These are phyloP conservation scores for Hydrangea macrophylla DNA, from an alignment of 148 eudicot genomes.

Conservation along the genomic window DNA sequence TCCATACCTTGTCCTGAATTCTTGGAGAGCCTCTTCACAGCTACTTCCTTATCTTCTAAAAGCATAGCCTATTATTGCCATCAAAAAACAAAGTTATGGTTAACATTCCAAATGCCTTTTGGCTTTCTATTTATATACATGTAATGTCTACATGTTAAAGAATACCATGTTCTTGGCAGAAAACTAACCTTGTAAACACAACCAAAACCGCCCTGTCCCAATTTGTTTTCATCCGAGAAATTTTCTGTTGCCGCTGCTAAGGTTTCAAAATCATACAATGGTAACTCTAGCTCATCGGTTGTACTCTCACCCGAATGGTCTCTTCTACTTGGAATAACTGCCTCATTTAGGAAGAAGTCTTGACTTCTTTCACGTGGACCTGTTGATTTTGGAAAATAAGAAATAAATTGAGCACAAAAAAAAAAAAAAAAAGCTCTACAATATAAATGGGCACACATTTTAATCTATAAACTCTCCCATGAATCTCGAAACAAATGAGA, in stretches of 20 bases:
- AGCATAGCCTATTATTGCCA: slow-evolving; percentile 43
- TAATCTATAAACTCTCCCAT: too few species aligned
- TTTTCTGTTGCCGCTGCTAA: slow-evolving; percentile 43
- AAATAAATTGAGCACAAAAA: neutral
- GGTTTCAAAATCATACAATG: slow-evolving; percentile 36
- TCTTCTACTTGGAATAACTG: slow-evolving; percentile 26
- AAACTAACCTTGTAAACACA: slow-evolving; percentile 50
- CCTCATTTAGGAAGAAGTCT: slow-evolving; percentile 27
- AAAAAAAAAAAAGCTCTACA: too few species aligned
- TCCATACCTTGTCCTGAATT: slow-evolving; percentile 72
- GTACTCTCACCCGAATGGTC: slow-evolving; percentile 26
- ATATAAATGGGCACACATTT: too few species aligned
- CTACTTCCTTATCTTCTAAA: slow-evolving; percentile 52
- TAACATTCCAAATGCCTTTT: neutral
- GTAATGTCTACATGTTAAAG: too few species aligned
- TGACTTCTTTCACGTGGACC: slow-evolving; percentile 41
- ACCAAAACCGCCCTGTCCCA: slow-evolving; percentile 72
- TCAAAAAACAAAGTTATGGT: neutral
- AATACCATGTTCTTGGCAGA: neutral
- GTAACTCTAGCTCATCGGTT: slow-evolving; percentile 42
- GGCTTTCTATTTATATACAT: neutral
- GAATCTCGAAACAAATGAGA: too few species aligned
- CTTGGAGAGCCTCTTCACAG: slow-evolving; percentile 73
- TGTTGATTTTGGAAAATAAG: slow-evolving; percentile 3
- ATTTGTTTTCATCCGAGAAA: slow-evolving; percentile 41